Evolutionary conservation across 2,329 filamentous ascomycete species (phyloP).

Genomic region (Cladophialophora chaetospira): DNA sequence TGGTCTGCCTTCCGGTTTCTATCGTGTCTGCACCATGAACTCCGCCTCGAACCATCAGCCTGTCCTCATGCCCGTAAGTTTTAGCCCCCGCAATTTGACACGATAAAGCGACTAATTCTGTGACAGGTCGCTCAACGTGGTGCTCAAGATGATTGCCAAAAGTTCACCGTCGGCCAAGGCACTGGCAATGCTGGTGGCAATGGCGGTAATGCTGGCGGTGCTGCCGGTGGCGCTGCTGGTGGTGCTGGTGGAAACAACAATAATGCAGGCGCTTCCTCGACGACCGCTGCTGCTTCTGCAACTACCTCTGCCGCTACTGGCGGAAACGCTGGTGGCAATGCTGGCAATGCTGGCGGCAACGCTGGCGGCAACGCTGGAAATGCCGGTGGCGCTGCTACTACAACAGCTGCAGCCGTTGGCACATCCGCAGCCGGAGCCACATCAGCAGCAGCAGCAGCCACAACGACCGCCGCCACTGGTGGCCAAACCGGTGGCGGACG

Average conservation of each 20-base stretch:
- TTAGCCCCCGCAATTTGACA: not conserved
- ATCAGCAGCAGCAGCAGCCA: not conserved
- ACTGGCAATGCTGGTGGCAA: slow-evolving; percentile 51
- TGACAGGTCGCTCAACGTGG: slow-evolving; percentile 62
- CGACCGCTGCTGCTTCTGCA: not conserved
- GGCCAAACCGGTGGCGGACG: slow-evolving; percentile 6
- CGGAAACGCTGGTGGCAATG: slow-evolving; percentile 7
- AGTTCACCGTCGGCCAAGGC: slow-evolving; percentile 59
- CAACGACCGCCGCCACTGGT: not conserved
- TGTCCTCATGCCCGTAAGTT: slow-evolving; percentile 55
- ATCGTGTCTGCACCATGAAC: slow-evolving; percentile 67
- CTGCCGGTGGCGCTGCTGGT: not conserved
- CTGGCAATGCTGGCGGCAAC: slow-evolving; percentile 10
- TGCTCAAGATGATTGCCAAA: slow-evolving; percentile 66
- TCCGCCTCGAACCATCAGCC: slow-evolving; percentile 65
- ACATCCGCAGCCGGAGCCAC: no score
- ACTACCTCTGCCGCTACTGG: not conserved
- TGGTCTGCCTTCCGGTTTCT: slow-evolving; percentile 64
- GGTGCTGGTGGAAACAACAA: slow-evolving; percentile 4
- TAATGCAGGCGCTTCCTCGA: slow-evolving; percentile 1
- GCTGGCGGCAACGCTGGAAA: not conserved
- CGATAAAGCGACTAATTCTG: slow-evolving; percentile 7
- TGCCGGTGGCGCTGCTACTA: not conserved
- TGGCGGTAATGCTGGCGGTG: slow-evolving; percentile 14
- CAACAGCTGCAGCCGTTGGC: not conserved